Conservation (phyloP, 441 rosid species). For the Daphne laureola region DNA sequence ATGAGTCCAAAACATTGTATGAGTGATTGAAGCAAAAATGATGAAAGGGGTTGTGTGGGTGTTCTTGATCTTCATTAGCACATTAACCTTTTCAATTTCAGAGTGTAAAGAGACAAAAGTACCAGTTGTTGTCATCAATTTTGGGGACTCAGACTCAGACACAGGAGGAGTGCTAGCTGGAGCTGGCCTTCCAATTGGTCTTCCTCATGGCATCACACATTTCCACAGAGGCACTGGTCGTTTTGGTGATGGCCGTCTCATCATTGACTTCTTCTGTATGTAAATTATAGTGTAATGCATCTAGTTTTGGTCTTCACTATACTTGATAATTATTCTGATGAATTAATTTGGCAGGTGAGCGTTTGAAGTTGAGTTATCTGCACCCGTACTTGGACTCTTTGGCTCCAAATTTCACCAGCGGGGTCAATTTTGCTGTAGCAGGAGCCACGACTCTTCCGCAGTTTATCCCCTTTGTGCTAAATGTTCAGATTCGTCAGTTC, state of each 20-base stretch:
- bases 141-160: constrained; percentile 41
- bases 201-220: constrained; percentile 34
- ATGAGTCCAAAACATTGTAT: background rate
- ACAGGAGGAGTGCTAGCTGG: constrained; percentile 35
- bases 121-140: constrained; percentile 26
- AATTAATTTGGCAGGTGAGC: constrained; percentile 26
- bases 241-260: constrained; percentile 32
- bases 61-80: constrained; percentile 6
- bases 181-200: constrained; percentile 19
- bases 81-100: constrained; percentile 8
- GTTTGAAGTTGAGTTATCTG: constrained; percentile 26
- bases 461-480: constrained; percentile 24
- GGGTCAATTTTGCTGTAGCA: constrained; percentile 37
- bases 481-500: constrained; percentile 37
- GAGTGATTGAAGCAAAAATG: constrained; percentile 7
- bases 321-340: background rate
- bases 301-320: too few species aligned
- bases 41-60: constrained; percentile 5
- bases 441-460: constrained; percentile 44
- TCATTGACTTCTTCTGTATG: constrained; percentile 33
- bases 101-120: constrained; percentile 4
- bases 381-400: constrained; percentile 47
- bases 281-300: background rate
- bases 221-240: constrained; percentile 37
- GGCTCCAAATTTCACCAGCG: constrained; percentile 41